Base-by-base conservation (phyloP, 208 protist genomes). In the Chromosphaera perkinsii region DNA sequence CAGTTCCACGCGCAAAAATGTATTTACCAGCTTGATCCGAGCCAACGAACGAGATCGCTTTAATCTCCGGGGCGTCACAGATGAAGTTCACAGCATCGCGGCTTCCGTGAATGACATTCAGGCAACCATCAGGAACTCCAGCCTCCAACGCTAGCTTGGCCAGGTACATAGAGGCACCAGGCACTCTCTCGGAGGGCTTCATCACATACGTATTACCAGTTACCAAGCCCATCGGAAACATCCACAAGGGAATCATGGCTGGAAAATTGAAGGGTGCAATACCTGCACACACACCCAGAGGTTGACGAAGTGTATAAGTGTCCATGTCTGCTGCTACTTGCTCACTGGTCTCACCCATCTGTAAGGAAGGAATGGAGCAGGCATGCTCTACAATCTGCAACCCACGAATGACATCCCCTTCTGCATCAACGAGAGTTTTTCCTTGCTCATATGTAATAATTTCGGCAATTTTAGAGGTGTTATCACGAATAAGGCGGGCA, bases 41-140 rank as follows among this genome's bases (percentile, higher is more conserved):
- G 36, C 87, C 91, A 55, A 95, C 91, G 63, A 95, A 95, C 10
- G 86, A 92, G 49, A 95, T 89, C n/a, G 91, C 85, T 29, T 73
- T 75, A 57, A 95, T 91, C 40, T 72, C 66, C 14, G 85, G 85
- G 59, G 75, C 32, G 63, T 92, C 87, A 73, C 90, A 93, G 65
- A 95, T 86, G 71, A 94, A 94, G 82, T 95, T 87, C 26, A 95
- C 91, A 1, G 88, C n/a, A n/a, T 51, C 33, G 26, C 5, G 26
- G 22, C 9, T 22, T 32, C 88, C 88, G 76, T 92, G 88, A 45
- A 92, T 85, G 35, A 92, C 73, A 70, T 91, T 92, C 2, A 91
- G 43, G 31, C 90, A 83, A 57, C 72, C 86, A 67, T 68, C 26
- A 42, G 88, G 87, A 10, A 91, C 31, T 49, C 88, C 89, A 32